These are phyloP conservation scores for Phytophthora uliginosa DNA, from an alignment of 352 stramenopile genomes.

Conservation along the genomic window DNA sequence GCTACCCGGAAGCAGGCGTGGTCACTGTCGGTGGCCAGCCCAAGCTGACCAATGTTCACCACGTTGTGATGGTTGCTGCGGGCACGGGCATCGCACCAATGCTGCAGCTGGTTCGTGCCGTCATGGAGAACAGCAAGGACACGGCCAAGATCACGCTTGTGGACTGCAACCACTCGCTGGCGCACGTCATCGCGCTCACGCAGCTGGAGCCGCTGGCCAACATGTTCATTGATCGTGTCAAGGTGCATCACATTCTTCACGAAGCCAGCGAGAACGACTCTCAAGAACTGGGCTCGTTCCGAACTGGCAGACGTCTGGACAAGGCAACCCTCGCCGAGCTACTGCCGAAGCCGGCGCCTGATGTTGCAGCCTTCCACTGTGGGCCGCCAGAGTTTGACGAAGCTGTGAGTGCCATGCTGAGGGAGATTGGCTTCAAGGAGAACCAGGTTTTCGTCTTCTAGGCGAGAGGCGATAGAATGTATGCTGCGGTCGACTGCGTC, in stretches of 20 bases:
- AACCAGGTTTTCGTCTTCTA: conserved; percentile 80
- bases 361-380: conserved; percentile 78
- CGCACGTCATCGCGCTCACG: conserved; percentile 75
- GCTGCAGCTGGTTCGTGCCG: conserved; percentile 81
- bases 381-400: conserved; percentile 82
- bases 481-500: background rate
- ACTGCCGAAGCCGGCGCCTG: conserved; percentile 46
- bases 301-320: conserved; percentile 58
- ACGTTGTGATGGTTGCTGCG: conserved; percentile 81
- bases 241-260: conserved; percentile 76
- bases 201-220: conserved; percentile 83
- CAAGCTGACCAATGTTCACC: conserved; percentile 53
- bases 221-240: conserved; percentile 77
- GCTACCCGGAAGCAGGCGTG: conserved; percentile 62
- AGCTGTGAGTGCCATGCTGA: conserved; percentile 53
- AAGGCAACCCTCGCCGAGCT: conserved; percentile 53
- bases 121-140: conserved; percentile 68
- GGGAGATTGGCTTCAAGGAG: conserved; percentile 54
- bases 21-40: conserved; percentile 60
- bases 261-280: conserved; percentile 53
- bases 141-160: conserved; percentile 77
- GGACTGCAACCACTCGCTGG: conserved; percentile 77
- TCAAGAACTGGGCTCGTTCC: conserved; percentile 62
- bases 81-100: conserved; percentile 87
- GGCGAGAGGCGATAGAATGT: background rate